These are phyloP conservation scores for Paraphoma chrysanthemicola DNA, from an alignment of 2,329 filamentous ascomycete species.

Conservation along the genomic window DNA sequence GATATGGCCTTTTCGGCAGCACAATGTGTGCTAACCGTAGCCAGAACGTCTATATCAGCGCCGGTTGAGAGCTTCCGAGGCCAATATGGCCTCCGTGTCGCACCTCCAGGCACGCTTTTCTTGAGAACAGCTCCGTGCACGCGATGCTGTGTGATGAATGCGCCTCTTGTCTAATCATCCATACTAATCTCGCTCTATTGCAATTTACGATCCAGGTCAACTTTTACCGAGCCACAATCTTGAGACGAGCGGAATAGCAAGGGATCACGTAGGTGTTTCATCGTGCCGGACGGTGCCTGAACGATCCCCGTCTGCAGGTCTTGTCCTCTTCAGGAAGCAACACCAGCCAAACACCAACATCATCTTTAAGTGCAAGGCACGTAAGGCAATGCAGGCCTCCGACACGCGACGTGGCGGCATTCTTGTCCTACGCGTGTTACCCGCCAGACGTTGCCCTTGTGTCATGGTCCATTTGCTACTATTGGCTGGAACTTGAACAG, in stretches of 20 bases:
- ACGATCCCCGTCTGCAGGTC: slow-evolving; percentile 17
- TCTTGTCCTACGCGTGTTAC: not conserved
- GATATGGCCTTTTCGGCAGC: not conserved
- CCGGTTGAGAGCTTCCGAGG: too few relatives aligned
- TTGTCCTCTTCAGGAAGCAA: slow-evolving; percentile 12
- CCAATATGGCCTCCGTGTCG: too few relatives aligned
- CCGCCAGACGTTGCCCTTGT: too few relatives aligned
- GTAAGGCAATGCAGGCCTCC: not conserved
- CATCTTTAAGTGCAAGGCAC: not conserved
- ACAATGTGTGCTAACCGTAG: not conserved
- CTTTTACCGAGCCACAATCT: slow-evolving; percentile 14
- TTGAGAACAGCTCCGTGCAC: not conserved
- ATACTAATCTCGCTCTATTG: not conserved
- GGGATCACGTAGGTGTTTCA: slow-evolving; percentile 29
- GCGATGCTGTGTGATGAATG: not conserved
- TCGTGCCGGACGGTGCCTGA: slow-evolving; percentile 21
- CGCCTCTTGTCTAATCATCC: not conserved
- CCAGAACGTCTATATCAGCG: not conserved
- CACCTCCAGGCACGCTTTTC: too few relatives aligned
- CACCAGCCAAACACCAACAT: slow-evolving; percentile 11
- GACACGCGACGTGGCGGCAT: not conserved
- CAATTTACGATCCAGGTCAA: not conserved
- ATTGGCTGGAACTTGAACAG: too few relatives aligned
- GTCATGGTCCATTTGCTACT: too few relatives aligned
- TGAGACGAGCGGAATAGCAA: slow-evolving; percentile 29